phyloP scores from a whole-genome alignment of 2,329 filamentous ascomycete species.

The Fusarium anguioides region DNA sequence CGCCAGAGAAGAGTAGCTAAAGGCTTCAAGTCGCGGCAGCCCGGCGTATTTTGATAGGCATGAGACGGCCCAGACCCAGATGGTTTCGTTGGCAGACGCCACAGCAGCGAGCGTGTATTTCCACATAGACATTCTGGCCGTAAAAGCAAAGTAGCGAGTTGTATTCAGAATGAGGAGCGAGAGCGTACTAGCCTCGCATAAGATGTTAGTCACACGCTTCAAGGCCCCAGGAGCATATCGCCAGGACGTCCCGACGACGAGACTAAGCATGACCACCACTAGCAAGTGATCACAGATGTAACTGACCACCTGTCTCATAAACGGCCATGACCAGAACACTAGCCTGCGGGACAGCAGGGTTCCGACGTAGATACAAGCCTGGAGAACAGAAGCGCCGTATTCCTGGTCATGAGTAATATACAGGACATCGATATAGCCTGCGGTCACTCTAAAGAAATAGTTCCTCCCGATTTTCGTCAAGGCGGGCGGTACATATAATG shows the following conservation, averaged over 20 bases:
- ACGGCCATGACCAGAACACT: background rate
- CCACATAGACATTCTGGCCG: too few relatives aligned
- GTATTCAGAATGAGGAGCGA: too few relatives aligned
- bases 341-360: background rate
- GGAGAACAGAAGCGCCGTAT: background rate
- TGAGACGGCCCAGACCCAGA: too few relatives aligned
- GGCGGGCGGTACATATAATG: background rate
- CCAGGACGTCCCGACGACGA: background rate
- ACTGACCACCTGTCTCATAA: background rate
- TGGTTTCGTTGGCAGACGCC: too few relatives aligned
- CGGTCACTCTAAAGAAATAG: background rate
- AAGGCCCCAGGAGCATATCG: background rate
- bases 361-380: background rate
- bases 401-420: background rate
- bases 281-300: background rate
- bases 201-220: too few relatives aligned
- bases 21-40: too few relatives aligned
- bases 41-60: too few relatives aligned
- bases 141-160: too few relatives aligned
- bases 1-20: too few relatives aligned
- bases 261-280: background rate
- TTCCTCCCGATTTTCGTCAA: background rate
- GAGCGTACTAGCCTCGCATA: too few relatives aligned
- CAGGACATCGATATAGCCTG: background rate
- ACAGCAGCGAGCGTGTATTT: too few relatives aligned